Evolutionary conservation across 2,329 filamentous ascomycete species (phyloP).

Genomic region (Neurospora sp.): DNA sequence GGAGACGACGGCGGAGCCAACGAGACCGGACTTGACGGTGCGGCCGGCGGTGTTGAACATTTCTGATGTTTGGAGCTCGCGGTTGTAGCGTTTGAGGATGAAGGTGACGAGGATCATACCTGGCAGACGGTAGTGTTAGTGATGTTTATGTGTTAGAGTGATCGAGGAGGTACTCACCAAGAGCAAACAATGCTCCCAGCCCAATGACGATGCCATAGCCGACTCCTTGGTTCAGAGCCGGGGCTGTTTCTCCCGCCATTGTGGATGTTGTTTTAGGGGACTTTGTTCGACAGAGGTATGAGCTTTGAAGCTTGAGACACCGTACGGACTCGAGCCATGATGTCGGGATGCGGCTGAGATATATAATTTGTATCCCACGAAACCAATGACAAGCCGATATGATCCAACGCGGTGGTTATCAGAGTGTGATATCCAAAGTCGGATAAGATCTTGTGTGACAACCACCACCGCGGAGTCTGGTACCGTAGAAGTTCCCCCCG

Average conservation of each 20-base stretch:
- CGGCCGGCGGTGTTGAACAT: constrained; percentile 87
- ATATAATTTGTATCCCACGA: background rate
- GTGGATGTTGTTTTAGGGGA: constrained; percentile 9
- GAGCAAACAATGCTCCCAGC: constrained; percentile 62
- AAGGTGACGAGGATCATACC: constrained; percentile 30
- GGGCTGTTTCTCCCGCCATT: background rate
- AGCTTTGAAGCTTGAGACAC: background rate
- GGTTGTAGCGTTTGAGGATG: constrained; percentile 30
- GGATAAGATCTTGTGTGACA: background rate
- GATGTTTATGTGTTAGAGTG: background rate
- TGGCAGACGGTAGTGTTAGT: too few relatives aligned
- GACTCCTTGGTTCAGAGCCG: constrained; percentile 47
- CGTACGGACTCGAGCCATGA: background rate
- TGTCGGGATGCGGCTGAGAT: background rate
- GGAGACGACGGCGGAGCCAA: constrained; percentile 82
- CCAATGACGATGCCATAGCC: constrained; percentile 74
- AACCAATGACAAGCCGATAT: background rate
- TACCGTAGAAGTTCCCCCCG: background rate
- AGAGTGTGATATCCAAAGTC: background rate
- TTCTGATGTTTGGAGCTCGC: constrained; percentile 77
- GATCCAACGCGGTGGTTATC: background rate
- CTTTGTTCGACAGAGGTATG: constrained; percentile 16
- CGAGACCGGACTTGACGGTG: constrained; percentile 80
- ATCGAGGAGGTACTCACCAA: constrained; percentile 33
- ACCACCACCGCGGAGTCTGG: background rate